These are phyloP conservation scores for Rosellinia necatrix DNA, from an alignment of 2,329 filamentous ascomycete species.

Conservation along the genomic window DNA sequence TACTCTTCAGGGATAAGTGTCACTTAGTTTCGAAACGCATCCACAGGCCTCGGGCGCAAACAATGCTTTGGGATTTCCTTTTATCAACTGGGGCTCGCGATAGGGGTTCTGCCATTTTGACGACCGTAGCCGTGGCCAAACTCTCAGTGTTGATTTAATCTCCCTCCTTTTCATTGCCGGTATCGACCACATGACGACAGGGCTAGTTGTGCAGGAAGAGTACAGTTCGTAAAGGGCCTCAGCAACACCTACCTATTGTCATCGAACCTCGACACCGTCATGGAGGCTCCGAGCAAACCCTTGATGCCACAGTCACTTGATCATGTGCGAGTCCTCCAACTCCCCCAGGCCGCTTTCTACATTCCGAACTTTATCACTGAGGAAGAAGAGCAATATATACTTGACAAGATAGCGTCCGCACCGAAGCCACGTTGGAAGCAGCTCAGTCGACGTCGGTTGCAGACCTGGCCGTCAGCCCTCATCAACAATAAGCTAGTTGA, in stretches of 20 bases:
- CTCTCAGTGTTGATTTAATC: neutral
- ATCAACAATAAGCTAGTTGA: conserved; percentile 78
- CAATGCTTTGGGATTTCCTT: neutral
- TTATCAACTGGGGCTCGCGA: neutral
- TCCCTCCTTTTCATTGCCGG: neutral
- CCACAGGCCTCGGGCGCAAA: neutral
- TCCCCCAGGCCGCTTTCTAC: conserved; percentile 77
- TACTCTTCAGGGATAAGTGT: conserved; percentile 13
- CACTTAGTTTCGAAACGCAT: neutral
- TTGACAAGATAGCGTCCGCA: conserved; percentile 68
- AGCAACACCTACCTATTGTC: neutral
- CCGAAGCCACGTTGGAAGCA: conserved; percentile 83
- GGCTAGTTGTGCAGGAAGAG: neutral
- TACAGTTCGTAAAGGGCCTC: neutral
- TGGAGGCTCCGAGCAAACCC: conserved; percentile 19
- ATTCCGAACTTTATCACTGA: conserved; percentile 81
- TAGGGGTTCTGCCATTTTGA: neutral
- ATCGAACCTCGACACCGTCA: conserved; percentile 5
- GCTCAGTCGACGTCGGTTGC: conserved; percentile 85
- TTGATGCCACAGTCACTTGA: conserved; percentile 55
- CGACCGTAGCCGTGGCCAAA: neutral
- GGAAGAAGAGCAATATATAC: conserved; percentile 72
- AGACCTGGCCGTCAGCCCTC: conserved; percentile 87
- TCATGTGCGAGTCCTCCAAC: conserved; percentile 53
- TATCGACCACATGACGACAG: neutral